Conservation (phyloP, 2,329 filamentous ascomycete species). For the Sporothrix variecibatus region DNA sequence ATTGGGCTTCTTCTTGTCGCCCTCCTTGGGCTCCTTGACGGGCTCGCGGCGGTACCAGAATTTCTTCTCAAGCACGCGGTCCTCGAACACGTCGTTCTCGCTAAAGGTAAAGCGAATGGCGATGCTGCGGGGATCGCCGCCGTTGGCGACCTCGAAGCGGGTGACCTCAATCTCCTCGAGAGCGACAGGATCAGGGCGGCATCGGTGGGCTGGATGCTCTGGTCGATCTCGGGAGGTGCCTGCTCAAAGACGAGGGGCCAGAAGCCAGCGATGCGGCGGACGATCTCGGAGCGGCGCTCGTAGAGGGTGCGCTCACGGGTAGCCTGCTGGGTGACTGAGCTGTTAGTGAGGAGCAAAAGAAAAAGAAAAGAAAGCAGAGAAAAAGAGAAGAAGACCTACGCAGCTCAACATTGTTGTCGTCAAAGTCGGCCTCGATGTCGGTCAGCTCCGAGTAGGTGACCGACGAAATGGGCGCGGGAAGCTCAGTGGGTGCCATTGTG, state of each 20-base stretch:
- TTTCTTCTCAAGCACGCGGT: conserved; percentile 81
- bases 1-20: neutral
- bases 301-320: conserved; percentile 70
- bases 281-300: conserved; percentile 69
- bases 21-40: neutral
- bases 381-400: conserved; percentile 56
- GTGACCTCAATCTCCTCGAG: conserved; percentile 71
- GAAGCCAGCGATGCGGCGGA: conserved; percentile 79
- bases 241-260: conserved; percentile 94
- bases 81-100: conserved; percentile 79
- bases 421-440: conserved; percentile 79
- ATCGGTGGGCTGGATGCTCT: conserved; percentile 82
- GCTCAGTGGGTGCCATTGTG: conserved; percentile 31
- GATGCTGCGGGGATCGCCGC: conserved; percentile 78
- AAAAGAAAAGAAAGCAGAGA: neutral
- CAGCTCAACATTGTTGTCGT: conserved; percentile 79
- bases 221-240: conserved; percentile 81
- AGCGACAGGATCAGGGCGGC: conserved; percentile 68
- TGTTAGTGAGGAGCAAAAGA: neutral
- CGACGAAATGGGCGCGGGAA: conserved; percentile 37
- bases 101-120: conserved; percentile 75
- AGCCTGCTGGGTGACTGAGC: conserved; percentile 54
- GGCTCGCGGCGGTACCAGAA: conserved; percentile 71
- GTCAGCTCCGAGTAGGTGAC: conserved; percentile 75
- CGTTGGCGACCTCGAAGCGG: conserved; percentile 71